Percentiles rank a stretch among this genome's conserved stretches.
These are phyloP conservation scores for Microsporum ferrugineum DNA, from an alignment of 2,329 filamentous ascomycete species.

Conservation along the genomic window DNA sequence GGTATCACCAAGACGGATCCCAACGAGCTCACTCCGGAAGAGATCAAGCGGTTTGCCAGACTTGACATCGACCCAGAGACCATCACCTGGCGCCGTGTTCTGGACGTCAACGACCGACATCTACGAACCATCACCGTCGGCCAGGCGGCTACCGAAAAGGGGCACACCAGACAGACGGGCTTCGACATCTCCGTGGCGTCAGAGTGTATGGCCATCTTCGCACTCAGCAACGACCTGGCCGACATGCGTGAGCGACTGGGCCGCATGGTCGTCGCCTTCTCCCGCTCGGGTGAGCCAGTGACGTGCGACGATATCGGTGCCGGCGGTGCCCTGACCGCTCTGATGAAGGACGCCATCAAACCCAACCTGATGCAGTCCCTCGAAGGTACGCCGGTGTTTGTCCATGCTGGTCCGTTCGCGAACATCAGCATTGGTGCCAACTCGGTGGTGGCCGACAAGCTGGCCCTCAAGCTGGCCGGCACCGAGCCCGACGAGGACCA, in stretches of 20 bases:
- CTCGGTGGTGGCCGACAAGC: slow-evolving; percentile 86
- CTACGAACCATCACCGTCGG: slow-evolving; percentile 82
- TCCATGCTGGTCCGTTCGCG: slow-evolving; percentile 93
- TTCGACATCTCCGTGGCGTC: slow-evolving; percentile 97
- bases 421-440: slow-evolving; percentile 98
- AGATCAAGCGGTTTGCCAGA: slow-evolving; percentile 77
- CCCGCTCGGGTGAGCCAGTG: slow-evolving; percentile 72
- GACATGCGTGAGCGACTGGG: slow-evolving; percentile 92
- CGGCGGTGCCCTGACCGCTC: slow-evolving; percentile 78
- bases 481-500: slow-evolving; percentile 86
- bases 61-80: slow-evolving; percentile 94
- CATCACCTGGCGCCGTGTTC: slow-evolving; percentile 90
- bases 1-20: slow-evolving; percentile 93
- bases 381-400: slow-evolving; percentile 93
- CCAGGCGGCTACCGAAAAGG: slow-evolving; percentile 80
- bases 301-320: slow-evolving; percentile 93
- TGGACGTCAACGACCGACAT: slow-evolving; percentile 95
- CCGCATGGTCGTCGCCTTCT: slow-evolving; percentile 89
- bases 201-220: slow-evolving; percentile 97
- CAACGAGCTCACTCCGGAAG: slow-evolving; percentile 77
- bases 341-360: slow-evolving; percentile 98
- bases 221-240: slow-evolving; percentile 71
- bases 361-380: slow-evolving; percentile 98
- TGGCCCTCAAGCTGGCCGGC: slow-evolving; percentile 89
- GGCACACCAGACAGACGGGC: slow-evolving; percentile 73